These are phyloP conservation scores for Populus deltoides DNA, from an alignment of 345 rosid species.

Conservation along the genomic window DNA sequence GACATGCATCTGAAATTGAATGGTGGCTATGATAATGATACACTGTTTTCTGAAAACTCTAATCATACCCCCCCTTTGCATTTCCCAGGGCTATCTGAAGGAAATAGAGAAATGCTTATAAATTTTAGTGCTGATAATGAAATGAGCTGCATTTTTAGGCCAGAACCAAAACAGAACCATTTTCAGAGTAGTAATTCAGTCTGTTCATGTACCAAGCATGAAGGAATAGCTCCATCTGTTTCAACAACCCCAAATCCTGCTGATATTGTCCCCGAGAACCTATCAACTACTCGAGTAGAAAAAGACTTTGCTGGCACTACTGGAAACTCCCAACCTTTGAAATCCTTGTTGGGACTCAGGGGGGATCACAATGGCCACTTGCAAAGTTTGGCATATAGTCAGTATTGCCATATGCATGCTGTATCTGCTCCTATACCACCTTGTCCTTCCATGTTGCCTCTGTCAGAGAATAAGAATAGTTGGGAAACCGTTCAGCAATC, in stretches of 20 bases:
- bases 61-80: not conserved
- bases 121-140: not conserved
- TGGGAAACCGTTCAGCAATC: constrained; percentile 16
- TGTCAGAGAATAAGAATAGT: constrained; percentile 4
- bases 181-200: constrained; percentile 3
- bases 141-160: not conserved
- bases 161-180: constrained; percentile 18
- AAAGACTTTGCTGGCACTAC: constrained; percentile 13
- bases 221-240: not conserved
- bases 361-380: constrained; percentile 29
- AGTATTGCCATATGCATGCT: constrained; percentile 6
- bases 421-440: not conserved
- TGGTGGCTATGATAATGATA: constrained; percentile 3
- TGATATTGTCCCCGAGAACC: not conserved
- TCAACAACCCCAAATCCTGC: not conserved
- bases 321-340: constrained; percentile 10
- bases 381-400: constrained; percentile 12
- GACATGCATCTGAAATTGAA: constrained; percentile 1
- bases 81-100: not conserved
- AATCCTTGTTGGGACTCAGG: constrained; percentile 25
- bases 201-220: constrained; percentile 9
- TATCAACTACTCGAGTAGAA: constrained; percentile 3
- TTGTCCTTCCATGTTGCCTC: constrained; percentile 8
- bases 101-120: constrained; percentile 4
- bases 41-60: not conserved